phyloP scores from a whole-genome alignment of 2,329 filamentous ascomycete genomes.

The Thielaviopsis musarum region DNA sequence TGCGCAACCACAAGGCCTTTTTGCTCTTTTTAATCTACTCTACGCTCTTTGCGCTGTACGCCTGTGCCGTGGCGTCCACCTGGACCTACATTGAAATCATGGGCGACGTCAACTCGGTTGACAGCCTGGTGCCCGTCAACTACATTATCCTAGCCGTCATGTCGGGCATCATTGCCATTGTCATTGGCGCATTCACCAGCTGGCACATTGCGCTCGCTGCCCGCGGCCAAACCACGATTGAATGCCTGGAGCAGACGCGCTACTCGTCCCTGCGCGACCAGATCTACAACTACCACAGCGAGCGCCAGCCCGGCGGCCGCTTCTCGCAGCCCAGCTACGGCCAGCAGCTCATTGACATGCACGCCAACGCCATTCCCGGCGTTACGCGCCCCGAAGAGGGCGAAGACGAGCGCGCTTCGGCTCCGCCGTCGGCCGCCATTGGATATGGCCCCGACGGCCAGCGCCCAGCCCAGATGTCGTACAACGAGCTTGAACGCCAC shows the following conservation, averaged over 20 bases:
- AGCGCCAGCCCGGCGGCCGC: constrained; percentile 34
- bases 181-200: constrained; percentile 71
- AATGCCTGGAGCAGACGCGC: constrained; percentile 87
- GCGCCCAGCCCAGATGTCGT: constrained; percentile 30
- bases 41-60: constrained; percentile 66
- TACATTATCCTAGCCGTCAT: constrained; percentile 78
- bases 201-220: constrained; percentile 81
- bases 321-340: constrained; percentile 41
- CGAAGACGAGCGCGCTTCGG: constrained; percentile 33
- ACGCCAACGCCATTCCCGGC: constrained; percentile 66
- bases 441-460: constrained; percentile 18
- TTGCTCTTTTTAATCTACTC: constrained; percentile 84
- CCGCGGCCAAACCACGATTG: constrained; percentile 80
- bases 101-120: constrained; percentile 49
- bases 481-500: constrained; percentile 37
- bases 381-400: constrained; percentile 71
- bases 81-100: constrained; percentile 83
- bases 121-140: constrained; percentile 73
- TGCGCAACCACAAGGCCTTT: constrained; percentile 93
- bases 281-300: constrained; percentile 46
- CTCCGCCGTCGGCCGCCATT: constrained; percentile 9
- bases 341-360: constrained; percentile 63
- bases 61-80: constrained; percentile 55
- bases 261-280: constrained; percentile 66
- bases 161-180: constrained; percentile 78